Conservation (phyloP, 768 basidiomycete genomes). For the Suillus occidentalis region DNA sequence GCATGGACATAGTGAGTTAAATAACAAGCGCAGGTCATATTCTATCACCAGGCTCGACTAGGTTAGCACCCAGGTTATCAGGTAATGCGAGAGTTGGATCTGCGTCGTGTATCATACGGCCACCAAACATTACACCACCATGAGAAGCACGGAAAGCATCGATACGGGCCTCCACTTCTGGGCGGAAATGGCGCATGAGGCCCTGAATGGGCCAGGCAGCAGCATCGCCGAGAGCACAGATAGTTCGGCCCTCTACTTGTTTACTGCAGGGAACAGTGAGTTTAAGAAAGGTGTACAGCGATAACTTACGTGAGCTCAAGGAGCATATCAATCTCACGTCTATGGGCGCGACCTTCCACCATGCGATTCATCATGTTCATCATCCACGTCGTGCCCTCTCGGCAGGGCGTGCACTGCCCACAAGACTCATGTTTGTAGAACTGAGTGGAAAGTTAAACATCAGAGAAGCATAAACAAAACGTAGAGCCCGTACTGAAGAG, state of each 20-base stretch:
- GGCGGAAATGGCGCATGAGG: slow-evolving; percentile 96
- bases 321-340: slow-evolving; percentile 97
- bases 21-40: slow-evolving; percentile 11
- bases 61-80: slow-evolving; percentile 65
- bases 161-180: slow-evolving; percentile 89
- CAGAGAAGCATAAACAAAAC: slow-evolving; percentile 2
- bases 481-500: slow-evolving; percentile 49
- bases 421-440: slow-evolving; percentile 99
- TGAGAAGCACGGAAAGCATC: slow-evolving; percentile 69
- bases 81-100: slow-evolving; percentile 70
- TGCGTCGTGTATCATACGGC: slow-evolving; percentile 65
- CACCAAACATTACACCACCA: slow-evolving; percentile 89
- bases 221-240: slow-evolving; percentile 95
- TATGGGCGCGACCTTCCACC: slow-evolving; percentile 87
- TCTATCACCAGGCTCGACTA: slow-evolving; percentile 43
- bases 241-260: slow-evolving; percentile 96
- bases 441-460: slow-evolving; percentile 31
- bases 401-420: slow-evolving; percentile 94
- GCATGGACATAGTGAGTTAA: background rate
- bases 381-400: slow-evolving; percentile 98
- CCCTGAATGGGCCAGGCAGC: slow-evolving; percentile 99
- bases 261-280: slow-evolving; percentile 50
- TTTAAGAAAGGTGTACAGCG: background rate
- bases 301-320: slow-evolving; percentile 81
- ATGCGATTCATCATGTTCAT: slow-evolving; percentile 99